Evolutionary conservation across 306 rosid genomes (phyloP).

Genomic region (Gastrolobium villosum): DNA sequence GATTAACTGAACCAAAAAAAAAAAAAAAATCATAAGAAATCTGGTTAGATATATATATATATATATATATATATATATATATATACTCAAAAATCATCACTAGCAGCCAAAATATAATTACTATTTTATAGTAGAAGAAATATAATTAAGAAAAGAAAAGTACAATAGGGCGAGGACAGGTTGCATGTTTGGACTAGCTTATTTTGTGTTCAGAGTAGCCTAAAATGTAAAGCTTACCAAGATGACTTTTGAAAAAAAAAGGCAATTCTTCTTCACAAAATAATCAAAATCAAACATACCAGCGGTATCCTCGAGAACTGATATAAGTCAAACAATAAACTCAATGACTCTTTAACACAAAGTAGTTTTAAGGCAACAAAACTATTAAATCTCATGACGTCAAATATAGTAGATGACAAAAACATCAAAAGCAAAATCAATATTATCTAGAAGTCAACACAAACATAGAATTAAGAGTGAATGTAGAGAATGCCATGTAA

Average conservation of each 20-base stretch:
- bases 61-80: not conserved
- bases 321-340: not conserved
- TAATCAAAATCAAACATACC: too few species aligned
- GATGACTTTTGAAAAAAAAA: too few species aligned
- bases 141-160: constrained; percentile 17
- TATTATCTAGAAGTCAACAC: constrained; percentile 32
- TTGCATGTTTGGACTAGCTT: too few species aligned
- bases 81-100: not conserved
- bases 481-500: not conserved
- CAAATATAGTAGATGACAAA: constrained; percentile 24
- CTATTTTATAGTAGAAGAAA: constrained; percentile 15
- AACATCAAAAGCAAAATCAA: constrained; percentile 13
- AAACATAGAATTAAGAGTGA: constrained; percentile 9
- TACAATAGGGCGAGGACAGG: constrained; percentile 1
- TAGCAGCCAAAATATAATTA: constrained; percentile 27
- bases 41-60: not conserved
- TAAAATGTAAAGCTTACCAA: too few species aligned
- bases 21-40: not conserved
- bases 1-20: not conserved
- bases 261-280: too few species aligned
- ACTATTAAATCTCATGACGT: constrained; percentile 14
- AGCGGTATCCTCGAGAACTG: not conserved
- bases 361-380: constrained; percentile 18
- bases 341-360: not conserved
- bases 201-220: too few species aligned